Evolutionary conservation across 306 rosid species (phyloP).

Genomic region (Crataegus laevigata): DNA sequence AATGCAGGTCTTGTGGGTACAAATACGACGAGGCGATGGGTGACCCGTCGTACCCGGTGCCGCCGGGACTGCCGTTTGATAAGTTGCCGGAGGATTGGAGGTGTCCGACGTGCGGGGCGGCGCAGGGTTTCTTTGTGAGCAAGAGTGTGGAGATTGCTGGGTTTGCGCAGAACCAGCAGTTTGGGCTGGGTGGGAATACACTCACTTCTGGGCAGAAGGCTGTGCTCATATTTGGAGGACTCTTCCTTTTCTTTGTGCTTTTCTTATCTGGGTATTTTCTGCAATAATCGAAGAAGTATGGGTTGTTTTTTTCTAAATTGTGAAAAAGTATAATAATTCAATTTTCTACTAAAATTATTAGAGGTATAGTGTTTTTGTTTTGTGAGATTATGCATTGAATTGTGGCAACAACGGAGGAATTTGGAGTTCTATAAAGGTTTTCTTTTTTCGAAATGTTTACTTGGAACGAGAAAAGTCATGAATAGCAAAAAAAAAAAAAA

Average conservation of each 20-base stretch:
- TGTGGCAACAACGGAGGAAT: background rate
- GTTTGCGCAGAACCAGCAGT: conserved; percentile 91
- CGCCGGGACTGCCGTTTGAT: conserved; percentile 69
- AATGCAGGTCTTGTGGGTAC: conserved; percentile 93
- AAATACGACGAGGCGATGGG: conserved; percentile 80
- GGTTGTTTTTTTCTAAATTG: background rate
- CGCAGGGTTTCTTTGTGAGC: conserved; percentile 68
- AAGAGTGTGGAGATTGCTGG: conserved; percentile 95
- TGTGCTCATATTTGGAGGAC: conserved; percentile 66
- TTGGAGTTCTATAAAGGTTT: too few species aligned
- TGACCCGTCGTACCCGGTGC: conserved; percentile 73
- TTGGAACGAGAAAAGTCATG: background rate
- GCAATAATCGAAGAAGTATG: conserved; percentile 38
- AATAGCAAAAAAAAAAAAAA: too few species aligned
- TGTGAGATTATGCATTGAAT: background rate
- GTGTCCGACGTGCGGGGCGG: conserved; percentile 96
- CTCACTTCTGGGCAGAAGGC: conserved; percentile 89
- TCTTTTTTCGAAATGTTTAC: too few species aligned
- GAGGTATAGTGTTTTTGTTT: background rate
- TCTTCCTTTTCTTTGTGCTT: conserved; percentile 66
- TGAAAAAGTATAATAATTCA: conserved; percentile 6
- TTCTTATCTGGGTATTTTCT: conserved; percentile 85
- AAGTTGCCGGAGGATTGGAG: conserved; percentile 93
- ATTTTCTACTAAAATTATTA: conserved; percentile 7
- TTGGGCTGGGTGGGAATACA: conserved; percentile 80